Evolutionary conservation across 78 protist species (phyloP).

Genomic region (Dictyostelium purpureum): DNA sequence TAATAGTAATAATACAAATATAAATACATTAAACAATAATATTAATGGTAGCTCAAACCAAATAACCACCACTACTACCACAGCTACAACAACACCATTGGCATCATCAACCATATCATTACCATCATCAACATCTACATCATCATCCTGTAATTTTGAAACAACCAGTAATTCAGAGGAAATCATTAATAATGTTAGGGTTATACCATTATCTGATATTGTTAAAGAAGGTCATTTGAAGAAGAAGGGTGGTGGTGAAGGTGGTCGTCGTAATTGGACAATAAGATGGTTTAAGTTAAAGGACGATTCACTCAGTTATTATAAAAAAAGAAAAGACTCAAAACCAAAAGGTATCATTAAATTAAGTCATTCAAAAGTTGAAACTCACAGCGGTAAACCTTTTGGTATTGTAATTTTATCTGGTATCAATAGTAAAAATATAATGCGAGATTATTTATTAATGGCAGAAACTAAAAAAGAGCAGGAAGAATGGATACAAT

Average conservation of each 20-base stretch:
- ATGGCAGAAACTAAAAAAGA: slow-evolving; percentile 64
- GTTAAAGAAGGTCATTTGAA: slow-evolving; percentile 49
- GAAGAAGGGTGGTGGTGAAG: slow-evolving; percentile 75
- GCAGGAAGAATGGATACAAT: slow-evolving; percentile 50
- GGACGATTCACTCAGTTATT: slow-evolving; percentile 36
- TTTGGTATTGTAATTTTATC: slow-evolving; percentile 55
- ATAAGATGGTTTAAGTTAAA: slow-evolving; percentile 51
- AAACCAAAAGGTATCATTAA: slow-evolving; percentile 34
- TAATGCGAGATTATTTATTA: slow-evolving; percentile 52
- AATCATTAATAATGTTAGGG: background rate
- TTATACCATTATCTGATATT: background rate
- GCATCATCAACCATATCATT: background rate
- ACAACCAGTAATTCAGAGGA: background rate
- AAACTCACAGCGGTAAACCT: slow-evolving; percentile 52
- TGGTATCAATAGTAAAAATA: slow-evolving; percentile 25
- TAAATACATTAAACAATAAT: background rate
- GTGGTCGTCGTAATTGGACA: slow-evolving; percentile 68
- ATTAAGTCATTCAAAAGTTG: slow-evolving; percentile 20
- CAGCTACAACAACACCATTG: background rate
- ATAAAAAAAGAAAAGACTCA: slow-evolving; percentile 28
- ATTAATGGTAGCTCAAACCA: background rate
- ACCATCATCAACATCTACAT: background rate
- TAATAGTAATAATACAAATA: background rate
- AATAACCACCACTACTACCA: background rate
- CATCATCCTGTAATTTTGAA: background rate